These are phyloP conservation scores for Vitis hybrid DNA, from an alignment of 177 flowering plant species.

Conservation along the genomic window DNA sequence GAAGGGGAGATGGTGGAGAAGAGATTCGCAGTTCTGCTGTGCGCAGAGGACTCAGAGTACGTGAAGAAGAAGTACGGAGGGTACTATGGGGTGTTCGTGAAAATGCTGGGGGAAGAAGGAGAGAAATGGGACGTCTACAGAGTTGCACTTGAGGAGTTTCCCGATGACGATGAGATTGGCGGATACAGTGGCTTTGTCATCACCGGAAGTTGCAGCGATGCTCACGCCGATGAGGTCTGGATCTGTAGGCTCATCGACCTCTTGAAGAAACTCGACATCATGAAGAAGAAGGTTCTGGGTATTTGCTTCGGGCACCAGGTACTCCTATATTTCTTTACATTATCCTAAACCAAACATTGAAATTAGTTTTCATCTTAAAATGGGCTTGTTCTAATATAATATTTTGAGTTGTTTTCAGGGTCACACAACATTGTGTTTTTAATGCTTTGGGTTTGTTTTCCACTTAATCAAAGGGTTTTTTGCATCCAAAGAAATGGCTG, in stretches of 20 bases:
- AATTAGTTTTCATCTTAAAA: too few species aligned
- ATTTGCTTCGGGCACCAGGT: slow-evolving; percentile 97
- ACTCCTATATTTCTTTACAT: background rate
- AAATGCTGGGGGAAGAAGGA: slow-evolving; percentile 71
- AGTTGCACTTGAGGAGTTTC: slow-evolving; percentile 63
- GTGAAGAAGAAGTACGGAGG: slow-evolving; percentile 85
- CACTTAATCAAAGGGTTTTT: too few species aligned
- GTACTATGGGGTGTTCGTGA: slow-evolving; percentile 67
- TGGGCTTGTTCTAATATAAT: too few species aligned
- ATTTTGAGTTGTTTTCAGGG: too few species aligned
- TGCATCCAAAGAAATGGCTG: too few species aligned
- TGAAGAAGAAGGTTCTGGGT: slow-evolving; percentile 81
- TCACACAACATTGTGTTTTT: too few species aligned
- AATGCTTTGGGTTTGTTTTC: too few species aligned
- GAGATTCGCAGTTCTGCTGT: slow-evolving; percentile 69
- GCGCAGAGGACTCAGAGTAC: slow-evolving; percentile 87
- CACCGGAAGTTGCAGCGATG: slow-evolving; percentile 85
- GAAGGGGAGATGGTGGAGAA: slow-evolving; percentile 26
- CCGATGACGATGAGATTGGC: slow-evolving; percentile 55
- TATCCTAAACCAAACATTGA: too few species aligned
- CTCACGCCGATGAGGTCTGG: slow-evolving; percentile 75
- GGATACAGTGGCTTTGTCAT: slow-evolving; percentile 76
- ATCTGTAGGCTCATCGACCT: slow-evolving; percentile 50
- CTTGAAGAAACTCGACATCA: slow-evolving; percentile 45
- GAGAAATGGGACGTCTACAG: slow-evolving; percentile 70